Evolutionary conservation across 768 basidiomycete genomes (phyloP).

Genomic region (Leccinum barrowsii): DNA sequence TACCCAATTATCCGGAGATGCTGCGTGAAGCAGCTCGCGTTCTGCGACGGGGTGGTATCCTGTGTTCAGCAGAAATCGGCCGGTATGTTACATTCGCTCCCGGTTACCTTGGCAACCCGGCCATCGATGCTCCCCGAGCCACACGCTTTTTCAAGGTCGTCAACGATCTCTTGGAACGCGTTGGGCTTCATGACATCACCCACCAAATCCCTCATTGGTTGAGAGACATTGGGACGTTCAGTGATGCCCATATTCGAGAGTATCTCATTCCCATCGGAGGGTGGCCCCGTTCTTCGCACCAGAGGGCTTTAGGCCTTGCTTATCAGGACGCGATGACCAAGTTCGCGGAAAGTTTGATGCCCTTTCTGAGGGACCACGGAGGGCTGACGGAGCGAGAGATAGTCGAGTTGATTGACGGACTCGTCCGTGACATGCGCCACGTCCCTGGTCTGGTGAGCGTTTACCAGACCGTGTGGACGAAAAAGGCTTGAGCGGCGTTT

Average conservation of each 20-base stretch:
- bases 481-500: conserved; percentile 19
- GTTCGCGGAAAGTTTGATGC: conserved; percentile 48
- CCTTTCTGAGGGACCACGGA: conserved; percentile 41
- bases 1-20: conserved; percentile 49
- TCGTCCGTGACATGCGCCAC: conserved; percentile 43
- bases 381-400: conserved; percentile 37
- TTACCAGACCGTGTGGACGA: conserved; percentile 50
- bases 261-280: conserved; percentile 54
- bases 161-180: conserved; percentile 36
- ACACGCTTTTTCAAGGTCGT: conserved; percentile 37
- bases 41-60: conserved; percentile 67
- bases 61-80: conserved; percentile 62
- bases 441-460: conserved; percentile 46
- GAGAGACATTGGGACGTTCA: conserved; percentile 37
- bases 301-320: conserved; percentile 39
- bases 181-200: conserved; percentile 40
- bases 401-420: conserved; percentile 38
- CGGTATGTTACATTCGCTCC: conserved; percentile 41
- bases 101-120: conserved; percentile 21
- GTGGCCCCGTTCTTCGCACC: conserved; percentile 40
- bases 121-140: conserved; percentile 25
- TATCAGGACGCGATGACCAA: conserved; percentile 38
- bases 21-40: conserved; percentile 60
- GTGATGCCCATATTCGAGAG: conserved; percentile 32
- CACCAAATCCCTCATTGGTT: conserved; percentile 39